Conservation (phyloP, 2,329 filamentous ascomycete species). For the Tolypocladium ovalisporum region DNA sequence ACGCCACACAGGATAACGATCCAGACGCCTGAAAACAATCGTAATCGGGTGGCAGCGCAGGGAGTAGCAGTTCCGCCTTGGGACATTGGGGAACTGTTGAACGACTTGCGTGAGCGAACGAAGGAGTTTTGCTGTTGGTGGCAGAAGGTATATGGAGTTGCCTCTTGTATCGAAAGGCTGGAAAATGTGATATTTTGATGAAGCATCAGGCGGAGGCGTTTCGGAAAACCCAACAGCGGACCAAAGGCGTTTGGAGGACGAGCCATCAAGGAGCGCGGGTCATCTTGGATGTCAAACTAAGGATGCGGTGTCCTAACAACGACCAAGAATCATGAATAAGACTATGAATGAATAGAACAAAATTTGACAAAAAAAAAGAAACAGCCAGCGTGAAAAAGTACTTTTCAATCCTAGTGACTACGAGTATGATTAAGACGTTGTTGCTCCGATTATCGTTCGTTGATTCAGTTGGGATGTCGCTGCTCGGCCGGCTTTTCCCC, state of each 20-base stretch:
- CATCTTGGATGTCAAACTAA: not conserved
- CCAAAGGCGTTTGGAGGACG: not conserved
- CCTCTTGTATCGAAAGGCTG: not conserved
- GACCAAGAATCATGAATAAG: not conserved
- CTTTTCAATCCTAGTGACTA: not conserved
- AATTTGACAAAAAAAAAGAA: too few species aligned
- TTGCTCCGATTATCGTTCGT: too few species aligned
- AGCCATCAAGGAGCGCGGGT: not conserved
- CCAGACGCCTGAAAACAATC: constrained; percentile 22
- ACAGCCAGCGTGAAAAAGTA: too few species aligned
- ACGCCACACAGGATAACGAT: constrained; percentile 22
- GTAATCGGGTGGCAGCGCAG: constrained; percentile 19
- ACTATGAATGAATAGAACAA: not conserved
- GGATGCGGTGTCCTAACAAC: not conserved
- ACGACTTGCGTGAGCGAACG: constrained; percentile 18
- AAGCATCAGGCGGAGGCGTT: not conserved
- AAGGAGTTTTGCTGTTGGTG: constrained; percentile 24
- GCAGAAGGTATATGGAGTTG: constrained; percentile 7
- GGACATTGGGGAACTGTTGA: constrained; percentile 17
- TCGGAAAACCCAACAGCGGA: not conserved
- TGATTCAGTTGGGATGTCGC: not conserved
- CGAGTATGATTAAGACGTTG: not conserved
- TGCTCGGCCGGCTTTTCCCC: not conserved
- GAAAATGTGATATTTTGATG: constrained; percentile 14
- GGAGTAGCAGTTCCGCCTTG: constrained; percentile 21